Percentiles rank a stretch among this genome's conserved stretches.
Conservation (phyloP, 306 rosid genomes). For the Carpinus fangiana region DNA sequence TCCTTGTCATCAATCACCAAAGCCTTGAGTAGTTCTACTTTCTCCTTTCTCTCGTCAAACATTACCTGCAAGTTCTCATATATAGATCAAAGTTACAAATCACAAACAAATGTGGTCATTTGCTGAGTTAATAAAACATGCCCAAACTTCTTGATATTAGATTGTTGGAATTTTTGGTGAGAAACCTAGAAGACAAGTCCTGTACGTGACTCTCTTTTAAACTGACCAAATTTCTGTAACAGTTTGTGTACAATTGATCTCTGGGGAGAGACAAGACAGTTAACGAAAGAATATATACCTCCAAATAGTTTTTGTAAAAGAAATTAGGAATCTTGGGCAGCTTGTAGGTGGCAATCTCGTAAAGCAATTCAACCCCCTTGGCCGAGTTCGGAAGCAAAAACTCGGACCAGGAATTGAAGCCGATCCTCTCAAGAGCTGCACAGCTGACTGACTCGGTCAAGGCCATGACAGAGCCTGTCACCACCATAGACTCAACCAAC, state of each 20-base stretch:
- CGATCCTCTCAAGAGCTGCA: conserved; percentile 30
- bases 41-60: conserved; percentile 35
- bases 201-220: too few relatives aligned
- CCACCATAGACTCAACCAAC: conserved; percentile 43
- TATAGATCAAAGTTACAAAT: not conserved
- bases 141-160: too few relatives aligned
- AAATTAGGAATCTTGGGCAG: conserved; percentile 32
- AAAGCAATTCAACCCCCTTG: conserved; percentile 15
- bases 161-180: too few relatives aligned
- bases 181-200: too few relatives aligned
- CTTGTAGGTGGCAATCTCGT: conserved; percentile 26
- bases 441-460: conserved; percentile 27
- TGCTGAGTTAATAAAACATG: too few relatives aligned
- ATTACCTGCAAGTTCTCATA: conserved; percentile 23
- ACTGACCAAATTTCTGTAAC: too few relatives aligned
- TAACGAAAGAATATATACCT: conserved; percentile 10
- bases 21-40: conserved; percentile 35
- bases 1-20: conserved; percentile 26
- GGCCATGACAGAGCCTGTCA: conserved; percentile 32
- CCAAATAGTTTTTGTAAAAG: conserved; percentile 29
- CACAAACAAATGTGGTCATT: not conserved
- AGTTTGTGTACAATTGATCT: too few relatives aligned
- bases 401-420: conserved; percentile 34
- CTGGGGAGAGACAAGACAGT: too few relatives aligned
- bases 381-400: conserved; percentile 36